Evolutionary conservation across 495 filamentous ascomycete genomes (phyloP), one percentile per base, ranked within the genome.

Genomic region (Penicillium antarcticum): DNA sequence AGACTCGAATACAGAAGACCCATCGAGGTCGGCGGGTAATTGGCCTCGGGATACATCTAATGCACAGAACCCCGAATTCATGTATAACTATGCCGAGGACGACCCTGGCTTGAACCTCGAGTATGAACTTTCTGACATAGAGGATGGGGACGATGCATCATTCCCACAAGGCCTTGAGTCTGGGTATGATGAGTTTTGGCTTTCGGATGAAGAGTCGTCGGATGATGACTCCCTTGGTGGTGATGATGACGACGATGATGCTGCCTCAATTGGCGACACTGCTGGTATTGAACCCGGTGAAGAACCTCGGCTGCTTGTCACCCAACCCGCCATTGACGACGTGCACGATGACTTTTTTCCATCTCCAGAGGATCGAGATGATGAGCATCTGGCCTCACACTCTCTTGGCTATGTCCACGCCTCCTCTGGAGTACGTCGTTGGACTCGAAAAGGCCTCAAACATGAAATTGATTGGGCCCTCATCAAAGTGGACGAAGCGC

Each of bases 401-500:
- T 79, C 80, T 8, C 73, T 97, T 2, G 92, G 92, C 10, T 85
- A 88, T 54, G 74, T 97, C 24, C 87, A 95, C 51, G 92, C 92
- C 14, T 95, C 90, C 1, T 95, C 89, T 14, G 92, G 92, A 8
- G 82, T 96, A 47, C 80, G 88, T 14, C 82, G 94, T 2, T 84
- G 84, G 57, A 76, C 67, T 48, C 74, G 81, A 21, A 72, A 83
- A 36, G 80, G 81, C 5, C 68, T 92, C 11, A 78, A 87, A 12
- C 92, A 97, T 58, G 92, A 97, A 65, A 91, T 97, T 52, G 92
- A 97, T 65, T 97, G 92, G 92, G 91, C 92, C 0, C 71, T 97
- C 9, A 88, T 97, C 52, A 86, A 91, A 61, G 87, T 97, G 43
- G 70, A 85, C 16, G 73, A 85, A 7, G 77, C 83, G 14, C 82